These are phyloP conservation scores for Eragrostis curvula DNA, from an alignment of 176 grass and related monocot species.

Conservation along the genomic window DNA sequence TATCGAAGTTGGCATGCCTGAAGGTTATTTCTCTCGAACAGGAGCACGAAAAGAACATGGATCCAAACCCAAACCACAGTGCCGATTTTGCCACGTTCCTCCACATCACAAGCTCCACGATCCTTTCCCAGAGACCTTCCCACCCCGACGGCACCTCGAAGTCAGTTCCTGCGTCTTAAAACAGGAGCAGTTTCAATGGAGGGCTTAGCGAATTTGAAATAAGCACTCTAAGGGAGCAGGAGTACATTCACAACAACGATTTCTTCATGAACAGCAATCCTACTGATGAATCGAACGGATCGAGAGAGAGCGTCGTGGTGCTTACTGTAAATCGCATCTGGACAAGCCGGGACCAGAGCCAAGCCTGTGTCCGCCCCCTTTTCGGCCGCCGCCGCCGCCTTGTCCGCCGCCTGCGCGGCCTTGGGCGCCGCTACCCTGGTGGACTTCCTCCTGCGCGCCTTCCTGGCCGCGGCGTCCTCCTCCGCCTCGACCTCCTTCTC, in stretches of 20 bases:
- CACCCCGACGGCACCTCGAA: slow-evolving; percentile 21
- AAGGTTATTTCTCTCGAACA: slow-evolving; percentile 75
- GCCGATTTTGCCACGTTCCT: slow-evolving; percentile 80
- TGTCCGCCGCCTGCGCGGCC: slow-evolving; percentile 14
- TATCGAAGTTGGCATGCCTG: slow-evolving; percentile 51
- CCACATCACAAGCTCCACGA: slow-evolving; percentile 86
- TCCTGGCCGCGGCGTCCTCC: slow-evolving; percentile 52
- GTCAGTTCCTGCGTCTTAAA: neutral
- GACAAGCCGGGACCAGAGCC: slow-evolving; percentile 45
- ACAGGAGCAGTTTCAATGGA: neutral
- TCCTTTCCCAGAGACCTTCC: slow-evolving; percentile 54
- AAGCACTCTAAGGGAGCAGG: neutral
- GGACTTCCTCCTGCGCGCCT: slow-evolving; percentile 58
- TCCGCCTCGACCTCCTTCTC: slow-evolving; percentile 69
- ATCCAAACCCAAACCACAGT: slow-evolving; percentile 86
- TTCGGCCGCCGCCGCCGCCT: slow-evolving; percentile 13
- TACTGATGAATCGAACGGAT: neutral
- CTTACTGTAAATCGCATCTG: slow-evolving; percentile 40
- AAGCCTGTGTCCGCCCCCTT: slow-evolving; percentile 45
- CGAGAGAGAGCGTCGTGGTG: neutral
- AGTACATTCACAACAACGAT: neutral
- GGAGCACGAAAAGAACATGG: slow-evolving; percentile 79
- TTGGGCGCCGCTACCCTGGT: slow-evolving; percentile 19
- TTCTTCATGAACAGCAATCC: neutral
- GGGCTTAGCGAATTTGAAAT: slow-evolving; percentile 4